These are phyloP conservation scores for Chalciporus chontae DNA, from an alignment of 768 basidiomycete genomes.

Conservation along the genomic window DNA sequence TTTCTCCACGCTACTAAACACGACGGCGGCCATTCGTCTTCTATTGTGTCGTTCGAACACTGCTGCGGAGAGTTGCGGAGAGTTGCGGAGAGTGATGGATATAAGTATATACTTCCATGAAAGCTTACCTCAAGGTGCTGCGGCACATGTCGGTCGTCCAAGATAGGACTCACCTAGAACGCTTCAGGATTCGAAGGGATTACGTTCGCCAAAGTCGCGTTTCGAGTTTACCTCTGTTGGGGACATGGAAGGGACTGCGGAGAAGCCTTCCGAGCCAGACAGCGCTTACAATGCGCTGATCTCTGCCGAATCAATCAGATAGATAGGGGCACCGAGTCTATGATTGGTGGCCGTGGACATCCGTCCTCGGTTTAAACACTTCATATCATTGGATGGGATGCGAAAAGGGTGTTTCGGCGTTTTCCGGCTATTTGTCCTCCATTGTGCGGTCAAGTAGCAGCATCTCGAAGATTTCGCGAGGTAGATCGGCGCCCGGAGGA, in stretches of 20 bases:
- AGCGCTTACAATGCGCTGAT: background rate
- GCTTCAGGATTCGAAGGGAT: background rate
- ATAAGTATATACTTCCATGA: background rate
- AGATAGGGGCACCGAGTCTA: too few relatives aligned
- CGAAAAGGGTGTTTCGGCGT: too few relatives aligned
- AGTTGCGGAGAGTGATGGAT: background rate
- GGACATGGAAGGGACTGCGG: conserved; percentile 4
- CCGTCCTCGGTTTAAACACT: too few relatives aligned
- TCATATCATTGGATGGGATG: background rate
- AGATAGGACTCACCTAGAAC: background rate
- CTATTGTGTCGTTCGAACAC: background rate
- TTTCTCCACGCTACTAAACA: background rate
- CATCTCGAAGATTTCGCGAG: too few relatives aligned
- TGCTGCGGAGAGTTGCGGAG: too few relatives aligned
- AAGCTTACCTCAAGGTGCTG: background rate
- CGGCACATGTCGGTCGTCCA: background rate
- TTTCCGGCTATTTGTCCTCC: too few relatives aligned
- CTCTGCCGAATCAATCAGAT: background rate
- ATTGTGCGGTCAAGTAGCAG: too few relatives aligned
- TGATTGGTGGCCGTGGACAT: too few relatives aligned
- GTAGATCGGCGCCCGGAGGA: too few relatives aligned
- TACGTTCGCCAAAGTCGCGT: background rate
- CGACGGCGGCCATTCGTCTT: background rate
- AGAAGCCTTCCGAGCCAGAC: background rate
- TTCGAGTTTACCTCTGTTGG: background rate